Base-by-base conservation (phyloP, 148 eudicot genomes). In the Cornus florida region DNA sequence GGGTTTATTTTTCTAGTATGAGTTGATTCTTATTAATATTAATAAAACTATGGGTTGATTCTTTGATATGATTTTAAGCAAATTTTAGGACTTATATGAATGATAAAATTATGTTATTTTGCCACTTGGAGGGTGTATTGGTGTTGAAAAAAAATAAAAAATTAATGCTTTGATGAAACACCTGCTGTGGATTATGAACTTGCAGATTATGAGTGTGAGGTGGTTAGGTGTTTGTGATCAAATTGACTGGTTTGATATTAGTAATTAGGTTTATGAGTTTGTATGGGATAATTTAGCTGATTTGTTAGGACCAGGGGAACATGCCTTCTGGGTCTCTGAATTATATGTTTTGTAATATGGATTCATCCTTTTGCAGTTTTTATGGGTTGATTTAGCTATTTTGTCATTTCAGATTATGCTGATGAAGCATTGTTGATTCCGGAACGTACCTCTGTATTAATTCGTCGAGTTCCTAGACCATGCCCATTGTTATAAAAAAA, bases 391-490 rank as follows among this genome's bases (percentile, higher is more conserved):
- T 79, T 33, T 38, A 43, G 48, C 64, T 41, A 67, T 84, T 81
- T 62, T 88, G 84, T 75, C 39, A 89, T 95, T 95, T 92, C 99
- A 96, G 99, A 96, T 81, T 96, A 96, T 71, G 88, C 77, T 79
- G 95, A 96, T 77, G 99, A 93, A 82, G 94, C 82, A 64, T 87
- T 77, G 91, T 79, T 90, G 94, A 92, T 96, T 79, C 97, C 95
- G 19, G 91, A 84, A 90, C 88, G 91, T 78, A 92, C 97, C 23
- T 91, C 97, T 75, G 99, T 96, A 82, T 85, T 93, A 82, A 85
- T 96, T 76, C 91, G 93, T 56, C 93, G 99, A 19, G 86, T 96
- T 82, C 98, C 99, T 41, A 94, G 95, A 81, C 92, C 90, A 89
- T 88, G 94, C 86, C 90, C 69, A 96, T 92, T 82, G 90, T 96